Evolutionary conservation across 208 protist genomes (phyloP), one percentile per base, ranked within the genome.

Genomic region (Wallacemonas collosoma): DNA sequence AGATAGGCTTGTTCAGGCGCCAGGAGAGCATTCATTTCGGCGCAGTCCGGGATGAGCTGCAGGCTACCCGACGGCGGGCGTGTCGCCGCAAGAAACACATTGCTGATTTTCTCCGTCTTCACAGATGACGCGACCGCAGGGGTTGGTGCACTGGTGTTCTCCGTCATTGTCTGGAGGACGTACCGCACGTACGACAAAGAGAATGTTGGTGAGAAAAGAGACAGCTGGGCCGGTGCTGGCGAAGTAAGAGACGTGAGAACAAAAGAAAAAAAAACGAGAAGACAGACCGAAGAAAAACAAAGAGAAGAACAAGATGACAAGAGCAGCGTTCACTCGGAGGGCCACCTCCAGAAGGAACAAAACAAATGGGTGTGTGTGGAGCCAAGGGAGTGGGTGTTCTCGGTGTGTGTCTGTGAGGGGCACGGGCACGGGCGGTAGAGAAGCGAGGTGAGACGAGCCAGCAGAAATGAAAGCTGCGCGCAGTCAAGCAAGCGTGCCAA

Each of bases 1-100:
- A 79, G 39, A 9, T 68, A 58, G 11, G 55, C 41, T 48, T 78
- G 62, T 47, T 77, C 55, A 2, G 44, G 17, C 17, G 61, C 71
- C 36, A 82, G 40, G 5, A 62, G 6, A 12, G 62, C 35, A 7
- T 41, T 60, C 68, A 61, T 56, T 51, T 61, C 43, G 4, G 12
- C 39, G 11, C 55, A 72, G 26, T 50, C 54, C 11, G 51, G 41
- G 14, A 62, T 14, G 6, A 35, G 7, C 17, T 50, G 60, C 6
- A 65, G 43, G 60, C 60, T 65, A 15, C 60, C 60, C 8, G 60
- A 51, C 38, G 60, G 60, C 36, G 60, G 60, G 3, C 60, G 36
- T 11, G 60, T 65, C 12, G 60, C 60, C 9, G 8, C 17, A 36
- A 65, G 60, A 35, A 65, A 41, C n/a, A 50, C 60, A 48, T 65